Percentiles rank a stretch among this genome's conserved stretches.
Conservation (phyloP, 2,329 filamentous ascomycete genomes). For the Fusarium torreyae region DNA sequence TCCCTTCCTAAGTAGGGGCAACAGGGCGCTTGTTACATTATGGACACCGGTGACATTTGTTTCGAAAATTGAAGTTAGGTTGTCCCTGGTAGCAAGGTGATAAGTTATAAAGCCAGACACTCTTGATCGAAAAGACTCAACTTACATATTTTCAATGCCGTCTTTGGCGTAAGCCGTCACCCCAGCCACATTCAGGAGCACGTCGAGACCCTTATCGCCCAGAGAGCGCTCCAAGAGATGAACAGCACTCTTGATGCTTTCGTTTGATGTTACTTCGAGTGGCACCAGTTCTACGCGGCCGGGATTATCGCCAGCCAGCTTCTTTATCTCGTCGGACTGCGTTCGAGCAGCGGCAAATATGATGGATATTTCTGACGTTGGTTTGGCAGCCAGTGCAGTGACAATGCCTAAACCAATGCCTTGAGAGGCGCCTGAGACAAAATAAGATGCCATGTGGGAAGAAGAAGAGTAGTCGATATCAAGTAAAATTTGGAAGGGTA, state of each 20-base stretch:
- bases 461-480: neutral
- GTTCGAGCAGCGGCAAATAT: conserved; percentile 4
- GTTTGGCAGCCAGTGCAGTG: conserved; percentile 6
- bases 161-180: neutral
- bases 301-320: neutral
- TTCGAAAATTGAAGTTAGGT: conserved; percentile 9
- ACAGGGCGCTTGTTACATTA: conserved; percentile 53
- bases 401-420: conserved; percentile 5
- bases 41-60: conserved; percentile 25
- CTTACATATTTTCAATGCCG: conserved; percentile 5
- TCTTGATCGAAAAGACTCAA: neutral
- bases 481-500: neutral
- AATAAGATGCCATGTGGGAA: conserved; percentile 2
- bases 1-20: conserved; percentile 58
- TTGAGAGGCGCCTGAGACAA: conserved; percentile 7
- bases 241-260: conserved; percentile 54
- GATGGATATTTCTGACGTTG: conserved; percentile 5
- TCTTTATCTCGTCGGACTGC: neutral
- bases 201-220: conserved; percentile 59
- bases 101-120: neutral
- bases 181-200: conserved; percentile 63
- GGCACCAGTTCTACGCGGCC: conserved; percentile 51
- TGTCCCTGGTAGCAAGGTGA: neutral
- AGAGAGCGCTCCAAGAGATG: conserved; percentile 51
- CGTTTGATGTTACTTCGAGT: conserved; percentile 51